Percentiles rank a stretch among this genome's conserved stretches.
phyloP scores from a whole-genome alignment of 192 early-diverging fungal species.

The Funneliformis geosporum region DNA sequence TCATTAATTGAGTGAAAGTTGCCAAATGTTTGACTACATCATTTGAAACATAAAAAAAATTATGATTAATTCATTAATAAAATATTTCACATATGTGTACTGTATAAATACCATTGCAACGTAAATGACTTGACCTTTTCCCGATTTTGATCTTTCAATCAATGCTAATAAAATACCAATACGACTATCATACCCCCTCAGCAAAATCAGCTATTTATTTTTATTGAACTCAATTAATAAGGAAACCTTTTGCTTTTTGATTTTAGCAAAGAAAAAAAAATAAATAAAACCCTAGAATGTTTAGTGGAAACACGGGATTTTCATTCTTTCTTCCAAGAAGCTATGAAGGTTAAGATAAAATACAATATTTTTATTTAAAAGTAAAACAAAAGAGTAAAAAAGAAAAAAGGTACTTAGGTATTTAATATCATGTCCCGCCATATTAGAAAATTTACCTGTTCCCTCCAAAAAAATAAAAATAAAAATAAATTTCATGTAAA shows the following conservation, averaged over 20 bases:
- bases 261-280: background rate
- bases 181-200: constrained; percentile 67
- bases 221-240: background rate
- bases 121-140: constrained; percentile 67
- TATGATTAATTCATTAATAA: too few species aligned
- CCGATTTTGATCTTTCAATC: constrained; percentile 56
- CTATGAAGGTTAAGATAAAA: background rate
- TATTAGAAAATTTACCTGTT: constrained; percentile 49
- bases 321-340: constrained; percentile 6
- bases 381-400: too few species aligned
- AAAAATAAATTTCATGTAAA: constrained; percentile 23
- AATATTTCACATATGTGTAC: too few species aligned
- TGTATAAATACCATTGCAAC: constrained; percentile 53
- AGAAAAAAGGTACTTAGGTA: constrained; percentile 42
- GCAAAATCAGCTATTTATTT: constrained; percentile 71
- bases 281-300: constrained; percentile 34
- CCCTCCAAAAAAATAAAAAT: background rate
- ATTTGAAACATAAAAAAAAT: background rate
- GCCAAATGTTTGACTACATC: constrained; percentile 57
- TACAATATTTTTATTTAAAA: too few species aligned
- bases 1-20: constrained; percentile 65
- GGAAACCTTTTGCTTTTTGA: background rate
- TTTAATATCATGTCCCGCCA: constrained; percentile 69
- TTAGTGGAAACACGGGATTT: constrained; percentile 37
- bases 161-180: constrained; percentile 63